Evolutionary conservation across 2,329 filamentous ascomycete genomes (phyloP), one percentile per base, ranked within the genome.

Genomic region (Ceratocystiopsis sp.): DNA sequence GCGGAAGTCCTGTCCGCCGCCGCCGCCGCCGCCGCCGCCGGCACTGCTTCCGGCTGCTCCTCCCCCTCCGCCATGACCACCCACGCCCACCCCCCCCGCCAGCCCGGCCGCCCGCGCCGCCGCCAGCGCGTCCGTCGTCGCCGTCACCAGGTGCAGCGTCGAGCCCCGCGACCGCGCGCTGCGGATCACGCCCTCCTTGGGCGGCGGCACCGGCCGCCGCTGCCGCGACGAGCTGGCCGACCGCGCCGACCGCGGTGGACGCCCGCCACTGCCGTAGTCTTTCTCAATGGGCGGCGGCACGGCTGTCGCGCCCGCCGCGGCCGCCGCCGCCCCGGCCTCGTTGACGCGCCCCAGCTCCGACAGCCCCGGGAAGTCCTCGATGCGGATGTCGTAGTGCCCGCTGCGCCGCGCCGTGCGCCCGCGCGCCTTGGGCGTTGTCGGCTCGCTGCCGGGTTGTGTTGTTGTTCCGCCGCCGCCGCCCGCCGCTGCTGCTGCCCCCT

Each of bases 81-180:
- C 42, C 2, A 46, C 37, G n/a, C 50, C 45, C 10, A 21, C 16
- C n/a, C 42, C 42, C 6, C 19, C 33, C n/a, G 25, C 19, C 6
- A 16, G 4, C 42, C 5, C 15, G n/a, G 29, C 32, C 11, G 55
- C 52, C 42, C 18, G 48, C 52, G 25, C 51, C 49, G 43, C 57
- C 58, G n/a, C 59, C 59, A 74, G 49, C 1, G 64, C 65, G 16
- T 74, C 71, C 8, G 67, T 66, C 0, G 75, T 77, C n/a, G n/a
- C n/a, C 11, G 83, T 81, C 35, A 93, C 85, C 5, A 93, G 73
- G 55, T 94, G 85, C 32, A 95, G 70, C 49, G 85, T 91, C 51
- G 86, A 94, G 37, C 84, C 82, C 47, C 84, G 71, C 50, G 83
- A 82, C 52, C 80, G 70, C 46, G 82, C 76, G 49, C 76, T 78